A percentile compares a stretch with the other conserved stretches of the same genome.
Evolutionary conservation across 225 moss, liverwort and hornwort species (phyloP).

Genomic region (Marchantia paleacea): DNA sequence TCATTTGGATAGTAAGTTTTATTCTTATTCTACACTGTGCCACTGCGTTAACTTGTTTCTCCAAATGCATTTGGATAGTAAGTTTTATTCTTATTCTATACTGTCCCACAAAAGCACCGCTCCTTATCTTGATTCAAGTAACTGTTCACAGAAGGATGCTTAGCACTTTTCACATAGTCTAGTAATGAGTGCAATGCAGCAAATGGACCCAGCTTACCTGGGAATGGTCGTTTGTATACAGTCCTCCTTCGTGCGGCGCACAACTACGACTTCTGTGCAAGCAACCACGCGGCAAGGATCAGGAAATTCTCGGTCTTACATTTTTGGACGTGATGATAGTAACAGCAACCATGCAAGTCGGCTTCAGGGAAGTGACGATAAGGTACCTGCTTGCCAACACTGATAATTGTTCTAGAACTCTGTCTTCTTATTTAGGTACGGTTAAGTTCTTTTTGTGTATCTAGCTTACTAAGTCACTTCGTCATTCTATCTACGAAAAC

Average conservation of each 20-base stretch:
- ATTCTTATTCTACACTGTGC: too few relatives aligned
- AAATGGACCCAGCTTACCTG: background rate
- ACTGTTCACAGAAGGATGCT: too few relatives aligned
- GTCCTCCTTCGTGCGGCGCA: constrained; percentile 75
- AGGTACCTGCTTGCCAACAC: constrained; percentile 36
- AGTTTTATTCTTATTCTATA: too few relatives aligned
- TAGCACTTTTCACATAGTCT: too few relatives aligned
- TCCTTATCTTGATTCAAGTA: too few relatives aligned
- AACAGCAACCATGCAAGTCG: constrained; percentile 57
- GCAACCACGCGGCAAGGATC: constrained; percentile 61
- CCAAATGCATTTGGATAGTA: too few relatives aligned
- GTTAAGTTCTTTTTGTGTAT: background rate
- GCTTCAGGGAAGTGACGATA: constrained; percentile 34
- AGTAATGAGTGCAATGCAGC: background rate
- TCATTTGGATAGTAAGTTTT: background rate
- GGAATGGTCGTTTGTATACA: constrained; percentile 20
- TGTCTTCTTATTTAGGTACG: background rate
- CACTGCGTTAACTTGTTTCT: too few relatives aligned
- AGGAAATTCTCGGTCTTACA: constrained; percentile 71
- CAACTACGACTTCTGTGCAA: constrained; percentile 51
- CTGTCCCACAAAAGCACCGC: too few relatives aligned
- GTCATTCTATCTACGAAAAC: background rate
- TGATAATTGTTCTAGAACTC: background rate
- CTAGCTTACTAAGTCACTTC: background rate
- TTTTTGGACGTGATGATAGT: constrained; percentile 88